phyloP scores from a whole-genome alignment of 768 basidiomycete species.

The Pisolithus marmoratus region DNA sequence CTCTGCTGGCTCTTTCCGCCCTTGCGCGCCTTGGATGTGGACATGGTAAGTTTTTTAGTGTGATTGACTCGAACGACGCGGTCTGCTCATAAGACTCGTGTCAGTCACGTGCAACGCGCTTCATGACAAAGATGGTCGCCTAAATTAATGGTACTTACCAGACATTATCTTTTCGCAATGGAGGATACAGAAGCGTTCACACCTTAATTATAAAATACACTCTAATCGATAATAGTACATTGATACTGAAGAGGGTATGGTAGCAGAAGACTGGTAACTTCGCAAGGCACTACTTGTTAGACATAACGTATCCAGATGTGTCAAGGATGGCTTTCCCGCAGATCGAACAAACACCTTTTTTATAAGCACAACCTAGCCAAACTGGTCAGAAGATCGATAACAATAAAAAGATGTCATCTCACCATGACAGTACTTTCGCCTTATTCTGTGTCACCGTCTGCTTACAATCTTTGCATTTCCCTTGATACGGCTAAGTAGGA shows the following conservation, averaged over 20 bases:
- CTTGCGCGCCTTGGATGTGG: conserved; percentile 47
- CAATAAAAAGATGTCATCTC: conserved; percentile 20
- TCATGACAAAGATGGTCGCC: not conserved
- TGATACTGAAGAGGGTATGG: not conserved
- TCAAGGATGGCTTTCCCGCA: conserved; percentile 85
- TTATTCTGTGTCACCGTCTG: conserved; percentile 78
- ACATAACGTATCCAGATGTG: conserved; percentile 81
- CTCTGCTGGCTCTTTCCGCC: conserved; percentile 45
- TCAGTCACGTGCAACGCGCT: conserved; percentile 1
- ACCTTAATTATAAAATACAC: too few relatives aligned
- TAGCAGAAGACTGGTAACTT: not conserved
- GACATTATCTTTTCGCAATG: too few relatives aligned
- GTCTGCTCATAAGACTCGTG: conserved; percentile 7
- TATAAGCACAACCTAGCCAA: conserved; percentile 73
- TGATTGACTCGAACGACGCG: conserved; percentile 3
- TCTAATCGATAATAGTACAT: not conserved
- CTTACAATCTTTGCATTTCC: conserved; percentile 86
- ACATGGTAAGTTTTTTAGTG: not conserved
- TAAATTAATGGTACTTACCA: too few relatives aligned
- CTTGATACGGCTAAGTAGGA: conserved; percentile 65
- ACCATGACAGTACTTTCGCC: conserved; percentile 90
- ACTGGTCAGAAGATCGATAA: conserved; percentile 3
- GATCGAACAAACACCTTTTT: conserved; percentile 81
- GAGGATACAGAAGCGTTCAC: too few relatives aligned
- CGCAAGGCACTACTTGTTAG: conserved; percentile 50